A percentile compares a stretch with the other conserved stretches of the same genome.
phyloP scores from a whole-genome alignment of 108 stramenopile species.

The Skeletonema potamos region DNA sequence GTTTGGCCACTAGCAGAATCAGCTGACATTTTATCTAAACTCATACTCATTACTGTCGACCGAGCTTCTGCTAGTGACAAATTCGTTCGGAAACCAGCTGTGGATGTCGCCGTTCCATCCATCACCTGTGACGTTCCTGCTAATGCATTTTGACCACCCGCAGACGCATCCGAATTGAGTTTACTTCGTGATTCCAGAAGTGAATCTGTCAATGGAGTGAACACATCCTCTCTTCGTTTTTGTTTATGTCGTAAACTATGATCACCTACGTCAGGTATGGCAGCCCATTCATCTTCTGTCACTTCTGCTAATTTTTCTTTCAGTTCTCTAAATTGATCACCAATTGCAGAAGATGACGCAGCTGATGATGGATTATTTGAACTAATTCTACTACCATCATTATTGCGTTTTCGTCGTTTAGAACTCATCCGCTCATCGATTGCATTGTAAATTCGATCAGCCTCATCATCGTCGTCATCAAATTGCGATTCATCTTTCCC shows the following conservation, averaged over 20 bases:
- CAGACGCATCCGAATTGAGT: conserved; percentile 53
- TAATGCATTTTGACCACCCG: conserved; percentile 35
- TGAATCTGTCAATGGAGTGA: conserved; percentile 91
- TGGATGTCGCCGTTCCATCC: conserved; percentile 13
- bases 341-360: conserved; percentile 61
- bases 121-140: conserved; percentile 32
- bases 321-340: conserved; percentile 95
- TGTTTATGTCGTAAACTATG: conserved; percentile 89
- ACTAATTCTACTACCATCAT: conserved; percentile 8
- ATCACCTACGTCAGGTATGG: conserved; percentile 96
- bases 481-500: conserved; percentile 64
- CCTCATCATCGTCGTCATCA: conserved; percentile 95
- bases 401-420: conserved; percentile 53
- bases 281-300: conserved; percentile 93
- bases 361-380: conserved; percentile 22
- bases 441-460: conserved; percentile 93
- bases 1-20: conserved; percentile 91
- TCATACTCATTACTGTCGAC: conserved; percentile 91
- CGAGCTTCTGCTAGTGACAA: conserved; percentile 84
- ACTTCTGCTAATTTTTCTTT: conserved; percentile 89
- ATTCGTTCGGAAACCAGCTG: conserved; percentile 50
- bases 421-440: conserved; percentile 95
- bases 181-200: conserved; percentile 65
- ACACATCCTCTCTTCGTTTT: conserved; percentile 78
- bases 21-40: conserved; percentile 84